Base-by-base conservation (phyloP, 208 protist species). In the Trypanosoma grayi region DNA sequence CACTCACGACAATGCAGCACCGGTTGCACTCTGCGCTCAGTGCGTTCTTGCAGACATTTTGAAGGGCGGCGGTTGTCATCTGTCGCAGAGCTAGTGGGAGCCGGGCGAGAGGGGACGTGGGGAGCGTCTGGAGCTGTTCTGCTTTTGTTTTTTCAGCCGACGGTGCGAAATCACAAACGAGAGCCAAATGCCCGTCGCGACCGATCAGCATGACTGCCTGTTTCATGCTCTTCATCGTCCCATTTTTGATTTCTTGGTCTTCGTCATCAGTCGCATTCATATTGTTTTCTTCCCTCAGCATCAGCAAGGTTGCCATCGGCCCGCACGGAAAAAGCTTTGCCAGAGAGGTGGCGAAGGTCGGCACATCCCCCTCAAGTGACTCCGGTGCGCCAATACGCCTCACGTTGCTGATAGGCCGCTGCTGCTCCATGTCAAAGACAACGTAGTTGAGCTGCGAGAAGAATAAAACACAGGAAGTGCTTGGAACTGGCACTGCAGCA, bases 391-490 rank as follows among this genome's bases (percentile, higher is more conserved):
- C 58, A 61, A 70, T 48, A 28, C 58, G 44, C 51, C 25, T 36
- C 34, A 60, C 31, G 30, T 28, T n/a, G 58, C 62, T 40, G 41
- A 72, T 52, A 41, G 62, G 46, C 24, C 10, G 9, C 24, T 34
- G 33, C 8, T 56, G 36, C 18, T 20, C 34, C n/a, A 86, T 20
- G 56, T 93, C 74, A 47, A 90, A 88, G 1, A 86, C 51, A 39
- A 85, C 39, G 68, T 81, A 93, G 25, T 57, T 52, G 1, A 65
- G 66, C 10, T 84, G 78, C 2, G 69, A 73, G 57, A 90, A 90
- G 60, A 90, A 79, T 25, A 93, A 67, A 25, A 75, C 75, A 9
- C 66, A 73, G 27, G 78, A 56, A 33, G 83, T 75, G 8, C 62
- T 66, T 4, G 77, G 77, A 20, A 84, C 56, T 7, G 76, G 59